Percentiles rank a stretch among this genome's conserved stretches.
Conservation (phyloP, 1,284 basidiomycete genomes). For the Sporisorium exsertum region DNA sequence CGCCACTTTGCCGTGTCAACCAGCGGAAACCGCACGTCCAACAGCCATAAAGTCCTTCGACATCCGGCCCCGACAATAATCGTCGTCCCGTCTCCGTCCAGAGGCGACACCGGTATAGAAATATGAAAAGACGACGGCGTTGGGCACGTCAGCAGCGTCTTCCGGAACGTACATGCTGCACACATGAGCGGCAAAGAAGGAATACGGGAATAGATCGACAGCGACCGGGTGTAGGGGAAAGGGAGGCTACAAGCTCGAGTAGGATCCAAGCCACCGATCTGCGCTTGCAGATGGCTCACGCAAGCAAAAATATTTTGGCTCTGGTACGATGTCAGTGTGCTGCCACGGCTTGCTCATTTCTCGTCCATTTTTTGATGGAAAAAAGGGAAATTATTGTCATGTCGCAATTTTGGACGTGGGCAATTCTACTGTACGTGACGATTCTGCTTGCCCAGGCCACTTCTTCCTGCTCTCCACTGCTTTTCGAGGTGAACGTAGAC, state of each 20-base stretch:
- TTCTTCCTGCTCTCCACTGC: too few species aligned
- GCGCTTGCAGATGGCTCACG: conserved; percentile 35
- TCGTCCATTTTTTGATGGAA: neutral
- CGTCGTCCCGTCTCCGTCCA: neutral
- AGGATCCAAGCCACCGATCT: conserved; percentile 16
- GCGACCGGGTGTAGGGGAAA: neutral
- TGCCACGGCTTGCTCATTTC: neutral
- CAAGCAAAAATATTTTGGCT: conserved; percentile 13
- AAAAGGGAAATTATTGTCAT: too few species aligned
- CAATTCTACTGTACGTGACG: conserved; percentile 3
- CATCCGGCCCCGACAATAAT: conserved; percentile 5
- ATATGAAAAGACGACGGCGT: neutral
- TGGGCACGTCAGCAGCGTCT: neutral
- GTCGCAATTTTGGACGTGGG: conserved; percentile 9
- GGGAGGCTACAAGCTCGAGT: neutral
- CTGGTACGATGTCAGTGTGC: conserved; percentile 11
- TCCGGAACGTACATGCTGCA: too few species aligned
- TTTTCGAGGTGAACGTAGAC: too few species aligned
- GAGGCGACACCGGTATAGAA: neutral
- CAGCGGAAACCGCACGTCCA: conserved; percentile 14
- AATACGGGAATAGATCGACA: neutral
- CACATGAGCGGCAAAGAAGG: neutral
- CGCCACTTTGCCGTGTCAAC: conserved; percentile 22
- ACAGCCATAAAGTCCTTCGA: neutral
- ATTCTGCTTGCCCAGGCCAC: neutral